Base-by-base conservation (phyloP, 345 rosid genomes). In the Eucalyptus decipiens region DNA sequence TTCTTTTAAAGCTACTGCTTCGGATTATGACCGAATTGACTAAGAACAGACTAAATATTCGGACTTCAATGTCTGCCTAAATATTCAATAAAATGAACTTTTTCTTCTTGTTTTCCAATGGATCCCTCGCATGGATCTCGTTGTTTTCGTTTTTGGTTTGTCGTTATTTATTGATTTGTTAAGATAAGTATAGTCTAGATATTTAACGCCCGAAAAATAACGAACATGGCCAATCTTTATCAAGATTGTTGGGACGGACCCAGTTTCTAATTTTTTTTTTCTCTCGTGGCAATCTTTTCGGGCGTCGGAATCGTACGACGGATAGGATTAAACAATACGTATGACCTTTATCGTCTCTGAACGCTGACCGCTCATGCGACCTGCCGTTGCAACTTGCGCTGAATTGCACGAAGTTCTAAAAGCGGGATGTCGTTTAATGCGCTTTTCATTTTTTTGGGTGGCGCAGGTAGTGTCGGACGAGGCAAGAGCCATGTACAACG, bases 401-500 rank as follows among this genome's bases (percentile, higher is more conserved):
- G 30, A 76, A 6, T 21, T 11, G 58, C 24, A 6, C 30, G 8
- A 40, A n/a, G 37, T 26, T 19, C 3, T 21, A 40, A 21, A 40
- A 40, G 47, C 16, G 16, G 47, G 4, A 7, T 43, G 85, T 40
- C 85, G 30, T 88, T 48, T 76, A 49, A n/a, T 14, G 34, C n/a
- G 21, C 3, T 23, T 17, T 32, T 3, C 21, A 14, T 16, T 1
- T 88, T 21, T 32, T 24, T 26, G 2, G 18, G 32, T 12, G 69
- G 69, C 8, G 89, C 45, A 95, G 97, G 94, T 93, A 80, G 97
- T 94, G 88, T 96, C 96, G n/a, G 94, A 94, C 86, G 97, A 97
- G 91, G 97, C 95, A 23, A 90, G 97, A 62, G 96, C 97, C 51
- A 95, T 94, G 97, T 93, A 95, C 90, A 94, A 95, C 80, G 93